These are phyloP conservation scores for Suhomyces tanzawaensis DNA, from an alignment of 805 yeast species.

Conservation along the genomic window DNA sequence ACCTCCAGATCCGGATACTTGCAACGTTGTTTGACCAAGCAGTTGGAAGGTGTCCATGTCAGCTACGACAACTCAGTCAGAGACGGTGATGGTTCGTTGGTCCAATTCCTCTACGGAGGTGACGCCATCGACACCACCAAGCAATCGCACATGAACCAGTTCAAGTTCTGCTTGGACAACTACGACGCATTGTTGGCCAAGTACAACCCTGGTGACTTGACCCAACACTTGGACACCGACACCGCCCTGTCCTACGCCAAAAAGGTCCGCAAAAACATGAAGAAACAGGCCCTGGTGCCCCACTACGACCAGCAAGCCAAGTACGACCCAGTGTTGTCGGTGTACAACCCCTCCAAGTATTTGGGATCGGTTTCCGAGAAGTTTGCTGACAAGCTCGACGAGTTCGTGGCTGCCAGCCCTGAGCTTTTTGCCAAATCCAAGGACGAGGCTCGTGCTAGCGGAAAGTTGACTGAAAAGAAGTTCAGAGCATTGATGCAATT, in stretches of 20 bases:
- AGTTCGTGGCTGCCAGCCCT: slow-evolving; percentile 56
- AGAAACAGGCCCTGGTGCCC: slow-evolving; percentile 60
- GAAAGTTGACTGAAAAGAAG: slow-evolving; percentile 67
- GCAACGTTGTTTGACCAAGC: slow-evolving; percentile 97
- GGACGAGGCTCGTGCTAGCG: slow-evolving; percentile 44
- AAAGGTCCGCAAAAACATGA: slow-evolving; percentile 70
- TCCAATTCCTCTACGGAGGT: slow-evolving; percentile 97
- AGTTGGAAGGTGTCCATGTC: slow-evolving; percentile 93
- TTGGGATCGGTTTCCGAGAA: slow-evolving; percentile 91
- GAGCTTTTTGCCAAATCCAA: slow-evolving; percentile 54
- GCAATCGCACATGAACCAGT: slow-evolving; percentile 91
- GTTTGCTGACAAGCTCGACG: slow-evolving; percentile 78
- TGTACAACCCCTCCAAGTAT: slow-evolving; percentile 83
- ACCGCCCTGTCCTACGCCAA: slow-evolving; percentile 77
- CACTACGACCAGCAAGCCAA: slow-evolving; percentile 62
- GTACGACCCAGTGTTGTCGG: slow-evolving; percentile 86
- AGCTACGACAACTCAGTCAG: slow-evolving; percentile 94
- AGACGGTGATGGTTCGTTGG: slow-evolving; percentile 89
- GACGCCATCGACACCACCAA: slow-evolving; percentile 93
- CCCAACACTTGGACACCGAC: slow-evolving; percentile 77
- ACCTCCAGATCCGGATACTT: slow-evolving; percentile 97
- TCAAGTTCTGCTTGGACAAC: slow-evolving; percentile 89
- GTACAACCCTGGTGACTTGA: slow-evolving; percentile 76
- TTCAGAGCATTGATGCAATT: slow-evolving; percentile 97
- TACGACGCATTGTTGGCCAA: slow-evolving; percentile 81